A percentile compares a stretch with the other conserved stretches of the same genome.
phyloP scores from a whole-genome alignment of 73 alveolate genomes.

The Paramecium sonneborni region DNA sequence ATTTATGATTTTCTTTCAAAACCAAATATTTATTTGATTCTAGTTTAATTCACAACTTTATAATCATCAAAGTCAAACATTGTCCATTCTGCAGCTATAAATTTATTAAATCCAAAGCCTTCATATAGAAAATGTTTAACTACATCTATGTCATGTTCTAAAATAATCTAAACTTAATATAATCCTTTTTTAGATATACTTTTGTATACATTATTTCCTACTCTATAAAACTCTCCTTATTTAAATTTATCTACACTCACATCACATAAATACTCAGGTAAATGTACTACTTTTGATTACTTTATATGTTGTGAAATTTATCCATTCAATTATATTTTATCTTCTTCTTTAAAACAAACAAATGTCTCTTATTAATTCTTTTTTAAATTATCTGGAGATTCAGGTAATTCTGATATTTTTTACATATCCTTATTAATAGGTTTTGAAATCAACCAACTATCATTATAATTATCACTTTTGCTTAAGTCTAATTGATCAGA shows the following conservation, averaged over 20 bases:
- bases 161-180: background rate
- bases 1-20: background rate
- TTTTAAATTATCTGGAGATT: background rate
- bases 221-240: constrained; percentile 30
- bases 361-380: background rate
- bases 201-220: background rate
- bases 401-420: background rate
- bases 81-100: background rate
- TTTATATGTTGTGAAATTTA: background rate
- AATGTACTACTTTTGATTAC: background rate
- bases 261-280: background rate
- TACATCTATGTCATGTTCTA: background rate
- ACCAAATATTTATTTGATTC: background rate
- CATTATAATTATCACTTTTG: background rate
- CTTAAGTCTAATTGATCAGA: background rate
- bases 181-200: background rate
- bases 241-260: background rate
- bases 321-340: background rate
- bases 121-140: background rate
- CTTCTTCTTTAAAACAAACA: background rate
- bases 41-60: background rate
- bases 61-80: background rate
- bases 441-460: background rate
- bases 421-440: background rate
- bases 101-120: constrained; percentile 15